phyloP scores from a whole-genome alignment of 2,329 filamentous ascomycete species.

The Aureobasidium lini region DNA sequence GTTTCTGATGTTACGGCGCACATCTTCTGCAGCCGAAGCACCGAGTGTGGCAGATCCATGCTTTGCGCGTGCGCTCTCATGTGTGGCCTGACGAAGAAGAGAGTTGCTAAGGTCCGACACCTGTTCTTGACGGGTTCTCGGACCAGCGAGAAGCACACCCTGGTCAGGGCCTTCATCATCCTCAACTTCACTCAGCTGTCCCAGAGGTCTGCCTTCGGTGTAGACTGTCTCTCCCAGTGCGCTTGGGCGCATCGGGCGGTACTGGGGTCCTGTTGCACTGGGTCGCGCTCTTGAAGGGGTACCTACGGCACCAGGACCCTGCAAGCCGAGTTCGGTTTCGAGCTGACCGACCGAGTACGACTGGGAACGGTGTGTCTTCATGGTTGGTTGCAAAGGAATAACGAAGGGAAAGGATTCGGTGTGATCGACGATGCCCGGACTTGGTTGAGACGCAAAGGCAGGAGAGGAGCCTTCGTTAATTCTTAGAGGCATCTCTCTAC shows the following conservation, averaged over 20 bases:
- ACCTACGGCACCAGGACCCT: slow-evolving; percentile 7
- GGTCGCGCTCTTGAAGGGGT: slow-evolving; percentile 21
- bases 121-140: neutral
- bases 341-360: slow-evolving; percentile 93
- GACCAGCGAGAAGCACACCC: slow-evolving; percentile 32
- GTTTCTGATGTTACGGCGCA: neutral
- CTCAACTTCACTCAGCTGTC: slow-evolving; percentile 63
- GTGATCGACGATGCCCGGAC: slow-evolving; percentile 18
- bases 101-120: slow-evolving; percentile 12
- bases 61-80: slow-evolving; percentile 26
- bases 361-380: slow-evolving; percentile 89
- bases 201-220: slow-evolving; percentile 38
- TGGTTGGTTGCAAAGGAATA: slow-evolving; percentile 81
- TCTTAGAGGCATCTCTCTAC: neutral
- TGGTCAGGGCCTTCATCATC: slow-evolving; percentile 56
- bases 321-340: slow-evolving; percentile 51
- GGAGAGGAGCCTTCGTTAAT: neutral
- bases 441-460: neutral
- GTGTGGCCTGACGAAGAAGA: slow-evolving; percentile 30
- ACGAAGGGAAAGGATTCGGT: slow-evolving; percentile 62
- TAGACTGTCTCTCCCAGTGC: slow-evolving; percentile 21
- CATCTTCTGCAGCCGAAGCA: slow-evolving; percentile 3
- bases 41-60: slow-evolving; percentile 2
- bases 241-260: slow-evolving; percentile 17
- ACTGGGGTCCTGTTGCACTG: slow-evolving; percentile 16